Percentiles rank a stretch among this genome's conserved stretches.
Evolutionary conservation across 176 grass and related monocot species (phyloP).

Genomic region (Tillandsia fasciculata): DNA sequence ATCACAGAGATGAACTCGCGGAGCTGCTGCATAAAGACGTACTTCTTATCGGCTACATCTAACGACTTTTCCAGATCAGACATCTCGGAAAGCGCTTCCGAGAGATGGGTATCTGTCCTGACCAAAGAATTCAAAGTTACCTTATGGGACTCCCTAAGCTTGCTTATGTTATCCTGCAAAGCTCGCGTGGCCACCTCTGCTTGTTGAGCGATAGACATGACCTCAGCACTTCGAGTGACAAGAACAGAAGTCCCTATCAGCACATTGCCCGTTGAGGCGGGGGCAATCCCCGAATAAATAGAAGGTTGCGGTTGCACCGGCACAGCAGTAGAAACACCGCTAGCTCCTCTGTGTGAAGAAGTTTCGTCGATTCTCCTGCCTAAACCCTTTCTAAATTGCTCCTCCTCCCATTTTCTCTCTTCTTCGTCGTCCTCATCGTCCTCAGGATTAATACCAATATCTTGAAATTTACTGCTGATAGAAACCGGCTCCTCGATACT

Average conservation of each 20-base stretch:
- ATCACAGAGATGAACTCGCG: slow-evolving; percentile 77
- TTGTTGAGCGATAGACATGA: slow-evolving; percentile 73
- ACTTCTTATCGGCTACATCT: slow-evolving; percentile 67
- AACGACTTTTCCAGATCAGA: slow-evolving; percentile 52
- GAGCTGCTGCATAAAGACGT: slow-evolving; percentile 83
- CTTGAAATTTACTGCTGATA: slow-evolving; percentile 31
- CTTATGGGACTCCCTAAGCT: slow-evolving; percentile 75
- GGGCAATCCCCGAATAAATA: slow-evolving; percentile 17
- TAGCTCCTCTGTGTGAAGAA: slow-evolving; percentile 36
- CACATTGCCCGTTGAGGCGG: slow-evolving; percentile 14
- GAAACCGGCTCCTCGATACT: slow-evolving; percentile 29
- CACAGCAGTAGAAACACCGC: slow-evolving; percentile 20
- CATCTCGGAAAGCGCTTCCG: slow-evolving; percentile 78
- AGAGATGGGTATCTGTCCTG: slow-evolving; percentile 57
- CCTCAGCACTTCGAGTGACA: slow-evolving; percentile 40
- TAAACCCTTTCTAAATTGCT: slow-evolving; percentile 78
- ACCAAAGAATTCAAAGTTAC: slow-evolving; percentile 46
- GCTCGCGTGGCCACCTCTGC: slow-evolving; percentile 68
- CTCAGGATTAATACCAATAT: slow-evolving; percentile 29
- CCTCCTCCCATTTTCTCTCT: slow-evolving; percentile 96
- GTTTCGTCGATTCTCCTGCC: slow-evolving; percentile 57
- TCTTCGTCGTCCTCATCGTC: slow-evolving; percentile 68
- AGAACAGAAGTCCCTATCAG: slow-evolving; percentile 33
- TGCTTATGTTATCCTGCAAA: slow-evolving; percentile 65
- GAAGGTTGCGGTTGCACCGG: slow-evolving; percentile 40